phyloP scores from a whole-genome alignment of 768 basidiomycete species.

The Exidia glandulosa region DNA sequence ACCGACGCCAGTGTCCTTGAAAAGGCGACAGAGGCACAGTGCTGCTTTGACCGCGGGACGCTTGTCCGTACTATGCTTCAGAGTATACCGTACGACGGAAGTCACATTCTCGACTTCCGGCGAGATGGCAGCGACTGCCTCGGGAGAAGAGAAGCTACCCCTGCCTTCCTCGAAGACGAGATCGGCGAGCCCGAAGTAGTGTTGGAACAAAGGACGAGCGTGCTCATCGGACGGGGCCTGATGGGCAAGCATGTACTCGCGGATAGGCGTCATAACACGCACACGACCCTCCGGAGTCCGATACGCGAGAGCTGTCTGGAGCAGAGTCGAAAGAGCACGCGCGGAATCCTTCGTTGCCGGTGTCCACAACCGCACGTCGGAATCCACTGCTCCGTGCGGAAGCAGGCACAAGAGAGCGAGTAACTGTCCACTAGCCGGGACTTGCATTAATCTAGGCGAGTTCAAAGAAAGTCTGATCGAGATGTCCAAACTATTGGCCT shows the following conservation, averaged over 20 bases:
- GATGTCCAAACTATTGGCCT: background rate
- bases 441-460: background rate
- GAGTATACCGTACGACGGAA: background rate
- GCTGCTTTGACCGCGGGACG: background rate
- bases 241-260: background rate
- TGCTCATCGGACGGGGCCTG: background rate
- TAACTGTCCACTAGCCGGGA: background rate
- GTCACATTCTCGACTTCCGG: background rate
- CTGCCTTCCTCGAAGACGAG: background rate
- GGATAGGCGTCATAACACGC: background rate
- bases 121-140: background rate
- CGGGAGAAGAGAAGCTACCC: background rate
- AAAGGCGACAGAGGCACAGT: background rate
- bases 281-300: background rate
- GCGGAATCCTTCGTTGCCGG: background rate
- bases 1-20: background rate
- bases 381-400: constrained; percentile 5
- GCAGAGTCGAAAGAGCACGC: background rate
- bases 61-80: background rate
- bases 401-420: background rate
- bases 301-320: background rate
- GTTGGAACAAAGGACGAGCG: background rate
- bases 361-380: constrained; percentile 5
- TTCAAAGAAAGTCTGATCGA: background rate
- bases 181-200: background rate